Percentiles rank a stretch among this genome's conserved stretches.
Conservation (phyloP, 257 asterid species). For the Coffea canephora region DNA sequence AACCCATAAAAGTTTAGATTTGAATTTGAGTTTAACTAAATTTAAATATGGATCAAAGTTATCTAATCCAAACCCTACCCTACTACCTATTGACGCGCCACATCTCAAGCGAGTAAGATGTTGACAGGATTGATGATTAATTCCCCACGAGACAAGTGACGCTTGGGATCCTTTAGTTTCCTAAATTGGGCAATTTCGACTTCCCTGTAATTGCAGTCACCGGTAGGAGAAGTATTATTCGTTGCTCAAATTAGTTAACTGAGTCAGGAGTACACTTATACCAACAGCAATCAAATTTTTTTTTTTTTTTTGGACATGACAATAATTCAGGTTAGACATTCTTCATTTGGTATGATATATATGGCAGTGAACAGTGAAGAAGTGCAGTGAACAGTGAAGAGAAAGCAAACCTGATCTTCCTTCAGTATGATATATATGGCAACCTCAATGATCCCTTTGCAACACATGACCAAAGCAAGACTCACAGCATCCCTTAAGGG, state of each 20-base stretch:
- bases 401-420: constrained; percentile 41
- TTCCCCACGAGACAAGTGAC: neutral
- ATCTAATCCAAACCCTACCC: too few relatives aligned
- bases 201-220: neutral
- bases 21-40: too few relatives aligned
- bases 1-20: too few relatives aligned
- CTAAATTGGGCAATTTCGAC: neutral
- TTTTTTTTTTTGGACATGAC: too few relatives aligned
- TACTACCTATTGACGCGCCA: too few relatives aligned
- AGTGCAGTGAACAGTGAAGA: neutral
- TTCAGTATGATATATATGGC: constrained; percentile 35
- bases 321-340: neutral
- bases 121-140: neutral
- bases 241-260: neutral
- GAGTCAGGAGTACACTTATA: neutral
- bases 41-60: too few relatives aligned
- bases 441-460: constrained; percentile 59
- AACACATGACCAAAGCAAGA: constrained; percentile 55
- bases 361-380: neutral
- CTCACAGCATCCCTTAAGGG: constrained; percentile 43
- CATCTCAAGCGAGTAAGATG: too few relatives aligned
- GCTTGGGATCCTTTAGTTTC: neutral
- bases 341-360: neutral
- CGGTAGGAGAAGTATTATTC: neutral
- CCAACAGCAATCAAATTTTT: too few relatives aligned